phyloP scores from a whole-genome alignment of 2,329 filamentous ascomycete species.

The Thelonectria blattea region DNA sequence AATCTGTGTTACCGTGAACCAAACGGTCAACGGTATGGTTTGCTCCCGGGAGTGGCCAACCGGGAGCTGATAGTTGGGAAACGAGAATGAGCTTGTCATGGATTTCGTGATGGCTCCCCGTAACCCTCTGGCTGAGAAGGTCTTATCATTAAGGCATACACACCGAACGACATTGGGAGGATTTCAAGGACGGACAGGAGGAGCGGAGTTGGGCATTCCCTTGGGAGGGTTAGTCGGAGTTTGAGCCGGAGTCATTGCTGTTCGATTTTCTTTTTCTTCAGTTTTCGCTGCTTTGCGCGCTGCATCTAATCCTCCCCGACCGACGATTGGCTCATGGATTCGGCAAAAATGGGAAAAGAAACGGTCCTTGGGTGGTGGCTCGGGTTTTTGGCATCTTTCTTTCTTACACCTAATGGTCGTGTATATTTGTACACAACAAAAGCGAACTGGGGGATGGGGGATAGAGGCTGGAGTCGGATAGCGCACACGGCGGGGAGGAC shows the following conservation, averaged over 20 bases:
- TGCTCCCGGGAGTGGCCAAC: slow-evolving; percentile 1
- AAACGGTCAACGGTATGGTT: slow-evolving; percentile 7
- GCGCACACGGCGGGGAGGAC: slow-evolving; percentile 27
- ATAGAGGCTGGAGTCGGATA: slow-evolving; percentile 33
- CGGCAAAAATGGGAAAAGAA: slow-evolving; percentile 34
- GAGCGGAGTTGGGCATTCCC: slow-evolving; percentile 39
- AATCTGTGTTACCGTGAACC: slow-evolving; percentile 16
- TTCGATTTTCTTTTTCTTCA: slow-evolving; percentile 40
- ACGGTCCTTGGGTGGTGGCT: slow-evolving; percentile 38
- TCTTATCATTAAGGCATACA: slow-evolving; percentile 7
- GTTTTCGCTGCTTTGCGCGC: slow-evolving; percentile 40
- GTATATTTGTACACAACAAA: slow-evolving; percentile 38
- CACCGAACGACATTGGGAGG: slow-evolving; percentile 10
- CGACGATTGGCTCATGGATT: slow-evolving; percentile 37
- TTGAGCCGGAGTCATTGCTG: slow-evolving; percentile 43
- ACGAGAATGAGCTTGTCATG: neutral
- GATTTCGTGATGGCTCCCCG: neutral
- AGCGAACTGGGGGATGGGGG: slow-evolving; percentile 32
- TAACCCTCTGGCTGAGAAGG: neutral
- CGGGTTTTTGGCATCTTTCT: slow-evolving; percentile 40
- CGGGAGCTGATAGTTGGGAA: slow-evolving; percentile 3
- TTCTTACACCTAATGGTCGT: slow-evolving; percentile 39
- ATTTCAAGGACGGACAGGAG: slow-evolving; percentile 22
- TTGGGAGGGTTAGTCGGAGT: slow-evolving; percentile 39
- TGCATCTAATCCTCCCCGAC: slow-evolving; percentile 40